Evolutionary conservation across 2,329 filamentous ascomycete genomes (phyloP).

Genomic region (Zymoseptoria passerinii): DNA sequence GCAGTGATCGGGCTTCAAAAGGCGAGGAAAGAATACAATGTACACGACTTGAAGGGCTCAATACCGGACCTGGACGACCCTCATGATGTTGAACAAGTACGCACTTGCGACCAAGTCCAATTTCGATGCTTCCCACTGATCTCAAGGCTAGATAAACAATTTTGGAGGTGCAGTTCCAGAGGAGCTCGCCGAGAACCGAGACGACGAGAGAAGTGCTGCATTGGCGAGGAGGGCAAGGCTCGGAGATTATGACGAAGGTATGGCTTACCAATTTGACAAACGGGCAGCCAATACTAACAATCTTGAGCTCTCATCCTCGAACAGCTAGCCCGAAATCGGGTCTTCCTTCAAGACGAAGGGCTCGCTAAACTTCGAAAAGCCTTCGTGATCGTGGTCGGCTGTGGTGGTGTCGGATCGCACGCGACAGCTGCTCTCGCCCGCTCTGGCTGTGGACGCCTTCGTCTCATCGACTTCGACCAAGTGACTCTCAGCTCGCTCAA

Average conservation of each 20-base stretch:
- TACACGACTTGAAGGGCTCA: constrained; percentile 52
- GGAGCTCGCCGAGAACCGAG: constrained; percentile 35
- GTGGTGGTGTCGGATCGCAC: constrained; percentile 91
- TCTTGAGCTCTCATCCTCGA: constrained; percentile 75
- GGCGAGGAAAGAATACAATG: constrained; percentile 45
- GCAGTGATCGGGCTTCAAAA: constrained; percentile 52
- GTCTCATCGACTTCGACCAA: constrained; percentile 94
- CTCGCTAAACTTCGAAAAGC: constrained; percentile 69
- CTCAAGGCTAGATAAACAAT: constrained; percentile 48
- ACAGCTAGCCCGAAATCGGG: constrained; percentile 84
- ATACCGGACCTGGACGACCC: constrained; percentile 49
- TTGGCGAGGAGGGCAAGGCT: constrained; percentile 52
- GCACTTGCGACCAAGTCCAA: constrained; percentile 6
- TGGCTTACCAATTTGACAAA: constrained; percentile 2
- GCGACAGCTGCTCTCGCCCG: constrained; percentile 76
- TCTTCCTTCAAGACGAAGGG: constrained; percentile 78
- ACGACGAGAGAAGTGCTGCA: constrained; percentile 51
- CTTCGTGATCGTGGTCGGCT: constrained; percentile 84
- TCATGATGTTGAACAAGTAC: constrained; percentile 45
- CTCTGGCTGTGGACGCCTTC: constrained; percentile 78
- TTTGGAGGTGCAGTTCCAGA: constrained; percentile 47
- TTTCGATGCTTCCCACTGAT: constrained; percentile 29
- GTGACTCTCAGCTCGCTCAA: constrained; percentile 91
- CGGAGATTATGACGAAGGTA: constrained; percentile 57
- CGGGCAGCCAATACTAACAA: constrained; percentile 1